Evolutionary conservation across 805 yeast genomes (phyloP), one percentile per base, ranked within the genome.

Genomic region (Candida berthetii): DNA sequence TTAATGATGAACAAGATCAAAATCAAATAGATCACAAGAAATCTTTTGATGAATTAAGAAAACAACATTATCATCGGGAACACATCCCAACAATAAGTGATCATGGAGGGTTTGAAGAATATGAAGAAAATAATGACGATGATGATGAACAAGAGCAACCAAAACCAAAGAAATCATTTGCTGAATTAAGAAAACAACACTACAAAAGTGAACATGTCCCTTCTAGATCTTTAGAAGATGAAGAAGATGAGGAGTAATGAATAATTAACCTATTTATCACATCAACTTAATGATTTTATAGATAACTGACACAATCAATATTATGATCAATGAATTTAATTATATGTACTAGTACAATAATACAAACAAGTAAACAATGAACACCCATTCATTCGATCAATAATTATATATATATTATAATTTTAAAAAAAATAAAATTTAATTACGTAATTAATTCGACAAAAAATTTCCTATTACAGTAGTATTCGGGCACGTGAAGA

Each of bases 41-140:
- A 13, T 22, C n/a, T n/a, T 89, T 89, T 54, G 95, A 85, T 60
- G 84, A 82, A 50, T 69, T 79, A 74, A 76, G 96, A 56, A 87
- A 85, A 55, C 66, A 74, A 43, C 96, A 89, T 61, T 88, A 88
- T 60, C 86, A 82, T 53, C 69, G 82, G 33, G 68, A 65, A 36
- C 68, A 67, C 31, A 68, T 68, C 0, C 54, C 72, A 32, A 61
- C 59, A 25, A 50, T 55, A 19, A 27, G 38, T 25, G n/a, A 24
- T 16, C n/a, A 36, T 27, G 22, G 18, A 15, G 37, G 32, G 3
- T 27, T 35, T 17, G 36, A 52, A 2, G 59, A 53, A 3, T 58
- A 57, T 10, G 57, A 52, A 37, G 29, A 33, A 25, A 35, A 62
- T 7, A 65, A 59, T 10, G 62, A 55, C 4, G 41, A 36, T 35